Conservation (phyloP, 805 yeast genomes). For the Metschnikowia corniflorae region DNA sequence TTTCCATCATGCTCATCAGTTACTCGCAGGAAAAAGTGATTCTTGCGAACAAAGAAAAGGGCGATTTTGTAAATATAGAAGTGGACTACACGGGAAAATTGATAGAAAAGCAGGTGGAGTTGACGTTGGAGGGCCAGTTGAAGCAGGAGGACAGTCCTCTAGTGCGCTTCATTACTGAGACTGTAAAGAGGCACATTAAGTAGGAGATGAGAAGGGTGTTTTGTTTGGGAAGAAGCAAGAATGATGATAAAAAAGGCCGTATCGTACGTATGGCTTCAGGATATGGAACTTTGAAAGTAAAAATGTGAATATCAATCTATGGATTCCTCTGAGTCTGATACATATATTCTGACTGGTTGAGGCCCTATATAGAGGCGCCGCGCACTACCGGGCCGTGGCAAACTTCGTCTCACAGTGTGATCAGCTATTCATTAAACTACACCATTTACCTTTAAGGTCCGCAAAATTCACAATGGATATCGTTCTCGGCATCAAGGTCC, state of each 20-base stretch:
- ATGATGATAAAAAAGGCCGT: too few relatives aligned
- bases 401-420: too few relatives aligned
- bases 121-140: slow-evolving; percentile 53
- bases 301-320: too few relatives aligned
- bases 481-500: slow-evolving; percentile 77
- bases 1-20: slow-evolving; percentile 86
- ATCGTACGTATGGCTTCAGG: too few relatives aligned
- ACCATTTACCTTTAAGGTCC: too few relatives aligned
- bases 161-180: slow-evolving; percentile 39
- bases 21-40: slow-evolving; percentile 84
- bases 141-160: slow-evolving; percentile 47
- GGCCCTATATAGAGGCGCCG: too few relatives aligned
- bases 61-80: slow-evolving; percentile 78
- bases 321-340: too few relatives aligned
- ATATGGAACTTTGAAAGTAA: too few relatives aligned
- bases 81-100: slow-evolving; percentile 94
- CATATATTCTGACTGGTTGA: too few relatives aligned
- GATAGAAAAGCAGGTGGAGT: slow-evolving; percentile 77
- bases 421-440: too few relatives aligned
- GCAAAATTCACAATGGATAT: slow-evolving; percentile 77
- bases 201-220: background rate
- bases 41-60: slow-evolving; percentile 60
- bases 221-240: too few relatives aligned
- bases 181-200: slow-evolving; percentile 24
- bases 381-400: too few relatives aligned